Percentiles rank a stretch among this genome's conserved stretches.
These are phyloP conservation scores for Leccinum pellstonianum DNA, from an alignment of 768 basidiomycete genomes.

Conservation along the genomic window DNA sequence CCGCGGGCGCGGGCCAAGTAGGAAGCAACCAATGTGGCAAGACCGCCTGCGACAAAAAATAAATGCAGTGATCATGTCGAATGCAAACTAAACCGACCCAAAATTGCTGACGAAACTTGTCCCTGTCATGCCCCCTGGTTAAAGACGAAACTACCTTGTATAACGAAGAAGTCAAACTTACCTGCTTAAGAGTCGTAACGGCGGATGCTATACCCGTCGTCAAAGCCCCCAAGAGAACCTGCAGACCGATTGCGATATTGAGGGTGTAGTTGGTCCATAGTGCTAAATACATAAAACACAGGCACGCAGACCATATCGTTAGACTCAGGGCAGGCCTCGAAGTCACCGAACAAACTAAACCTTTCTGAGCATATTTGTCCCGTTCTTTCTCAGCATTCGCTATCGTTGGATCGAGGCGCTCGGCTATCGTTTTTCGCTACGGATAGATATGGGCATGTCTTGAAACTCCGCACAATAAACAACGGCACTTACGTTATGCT, in stretches of 20 bases:
- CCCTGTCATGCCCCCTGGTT: constrained; percentile 3
- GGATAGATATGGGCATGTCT: background rate
- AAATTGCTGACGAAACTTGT: constrained; percentile 38
- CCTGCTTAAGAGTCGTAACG: constrained; percentile 41
- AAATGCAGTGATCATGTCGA: background rate
- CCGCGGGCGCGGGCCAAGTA: constrained; percentile 71
- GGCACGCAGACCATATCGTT: background rate
- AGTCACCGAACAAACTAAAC: constrained; percentile 21
- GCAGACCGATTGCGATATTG: constrained; percentile 56
- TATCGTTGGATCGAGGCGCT: constrained; percentile 57
- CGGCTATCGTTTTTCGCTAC: constrained; percentile 42
- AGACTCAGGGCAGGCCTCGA: background rate
- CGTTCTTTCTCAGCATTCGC: constrained; percentile 45
- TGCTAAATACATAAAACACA: constrained; percentile 23
- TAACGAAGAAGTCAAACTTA: constrained; percentile 16
- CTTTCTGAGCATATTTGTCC: constrained; percentile 47
- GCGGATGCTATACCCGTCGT: constrained; percentile 63
- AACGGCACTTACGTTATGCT: constrained; percentile 14
- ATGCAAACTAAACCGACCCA: constrained; percentile 31
- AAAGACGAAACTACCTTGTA: no score
- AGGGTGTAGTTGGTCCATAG: constrained; percentile 32
- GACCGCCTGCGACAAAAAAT: constrained; percentile 44
- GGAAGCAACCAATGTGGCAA: constrained; percentile 66
- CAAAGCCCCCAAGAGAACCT: constrained; percentile 63
- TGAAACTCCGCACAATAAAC: background rate